These are phyloP conservation scores for Bassia scoparia DNA, from an alignment of 148 eudicot genomes.

Conservation along the genomic window DNA sequence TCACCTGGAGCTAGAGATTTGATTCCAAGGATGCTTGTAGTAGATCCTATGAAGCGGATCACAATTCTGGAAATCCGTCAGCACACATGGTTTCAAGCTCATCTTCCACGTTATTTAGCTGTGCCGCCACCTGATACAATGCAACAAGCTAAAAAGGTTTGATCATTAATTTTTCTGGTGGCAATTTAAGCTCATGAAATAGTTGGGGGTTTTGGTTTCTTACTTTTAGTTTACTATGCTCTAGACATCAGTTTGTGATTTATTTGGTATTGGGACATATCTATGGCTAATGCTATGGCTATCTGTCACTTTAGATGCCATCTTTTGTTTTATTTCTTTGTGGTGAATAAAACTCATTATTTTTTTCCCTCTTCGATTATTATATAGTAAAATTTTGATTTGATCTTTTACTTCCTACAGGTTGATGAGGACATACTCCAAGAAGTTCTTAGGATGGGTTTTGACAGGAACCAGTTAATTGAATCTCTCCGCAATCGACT, in stretches of 20 bases:
- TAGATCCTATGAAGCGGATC: constrained; percentile 89
- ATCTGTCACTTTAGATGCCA: background rate
- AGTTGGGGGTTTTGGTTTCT: background rate
- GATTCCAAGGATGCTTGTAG: constrained; percentile 95
- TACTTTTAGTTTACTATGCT: background rate
- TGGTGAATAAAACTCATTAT: background rate
- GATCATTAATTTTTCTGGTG: background rate
- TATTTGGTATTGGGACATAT: background rate
- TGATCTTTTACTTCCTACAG: constrained; percentile 31
- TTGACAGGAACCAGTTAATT: constrained; percentile 58
- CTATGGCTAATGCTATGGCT: too few species aligned
- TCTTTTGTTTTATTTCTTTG: background rate
- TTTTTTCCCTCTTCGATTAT: background rate
- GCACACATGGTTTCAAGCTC: constrained; percentile 90
- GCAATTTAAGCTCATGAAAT: too few species aligned
- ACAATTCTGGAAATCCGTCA: constrained; percentile 86
- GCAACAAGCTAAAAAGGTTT: constrained; percentile 83
- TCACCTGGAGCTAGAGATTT: constrained; percentile 87
- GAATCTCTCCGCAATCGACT: constrained; percentile 68
- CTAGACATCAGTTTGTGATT: too few species aligned
- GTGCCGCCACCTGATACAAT: constrained; percentile 93
- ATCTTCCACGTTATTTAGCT: constrained; percentile 90
- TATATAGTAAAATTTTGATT: background rate
- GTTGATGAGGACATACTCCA: constrained; percentile 76
- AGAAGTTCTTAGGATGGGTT: constrained; percentile 71